Evolutionary conservation across 2,329 filamentous ascomycete species (phyloP).

Genomic region (Aureobasidium sp.): DNA sequence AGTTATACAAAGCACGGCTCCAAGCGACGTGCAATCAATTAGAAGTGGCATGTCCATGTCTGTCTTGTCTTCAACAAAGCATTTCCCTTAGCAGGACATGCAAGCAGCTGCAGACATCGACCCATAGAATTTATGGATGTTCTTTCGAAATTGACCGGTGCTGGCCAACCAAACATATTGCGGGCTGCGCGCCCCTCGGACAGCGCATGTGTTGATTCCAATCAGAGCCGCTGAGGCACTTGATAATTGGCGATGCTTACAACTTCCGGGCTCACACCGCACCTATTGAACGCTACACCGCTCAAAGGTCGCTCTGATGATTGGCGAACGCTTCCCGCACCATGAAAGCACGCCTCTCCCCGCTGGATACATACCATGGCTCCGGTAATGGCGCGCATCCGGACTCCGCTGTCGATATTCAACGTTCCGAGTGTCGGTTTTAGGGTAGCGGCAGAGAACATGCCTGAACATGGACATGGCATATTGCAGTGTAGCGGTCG

Average conservation of each 20-base stretch:
- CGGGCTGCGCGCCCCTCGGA: conserved; percentile 5
- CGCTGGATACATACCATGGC: conserved; percentile 3
- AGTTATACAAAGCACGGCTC: conserved; percentile 1
- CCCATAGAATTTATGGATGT: neutral
- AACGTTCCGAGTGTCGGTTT: neutral
- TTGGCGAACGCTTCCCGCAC: conserved; percentile 6
- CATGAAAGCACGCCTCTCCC: neutral
- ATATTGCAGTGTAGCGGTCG: neutral
- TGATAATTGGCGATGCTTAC: conserved; percentile 8
- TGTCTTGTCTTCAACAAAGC: conserved; percentile 1
- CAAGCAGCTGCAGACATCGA: conserved; percentile 1
- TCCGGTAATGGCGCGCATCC: neutral
- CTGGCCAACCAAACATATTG: conserved; percentile 8
- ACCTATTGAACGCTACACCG: conserved; percentile 9
- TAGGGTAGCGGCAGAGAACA: neutral
- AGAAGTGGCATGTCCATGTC: conserved; percentile 3
- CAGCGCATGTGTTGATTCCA: conserved; percentile 5
- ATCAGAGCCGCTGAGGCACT: conserved; percentile 1
- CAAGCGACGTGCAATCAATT: conserved; percentile 7
- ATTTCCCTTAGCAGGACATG: conserved; percentile 8
- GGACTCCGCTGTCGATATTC: neutral
- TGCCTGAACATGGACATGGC: neutral
- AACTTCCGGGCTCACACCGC: conserved; percentile 8
- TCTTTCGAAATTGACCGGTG: neutral
- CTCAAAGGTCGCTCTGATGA: neutral